A percentile compares a stretch with the other conserved stretches of the same genome.
Conservation (phyloP, 169 alveolate species). For the Theileria annulata region DNA sequence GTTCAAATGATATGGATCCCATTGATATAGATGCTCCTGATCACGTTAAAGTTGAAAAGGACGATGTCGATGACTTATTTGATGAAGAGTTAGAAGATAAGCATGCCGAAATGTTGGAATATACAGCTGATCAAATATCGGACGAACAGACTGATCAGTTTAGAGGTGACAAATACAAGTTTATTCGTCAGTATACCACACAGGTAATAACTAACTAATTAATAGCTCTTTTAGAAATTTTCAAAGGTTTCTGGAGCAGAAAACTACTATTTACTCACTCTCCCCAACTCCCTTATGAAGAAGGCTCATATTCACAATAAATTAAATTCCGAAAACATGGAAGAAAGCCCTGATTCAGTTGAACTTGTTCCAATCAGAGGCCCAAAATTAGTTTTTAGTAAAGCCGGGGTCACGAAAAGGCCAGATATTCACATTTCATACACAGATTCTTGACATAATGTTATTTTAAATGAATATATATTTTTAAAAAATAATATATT, state of each 20-base stretch:
- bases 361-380: slow-evolving; percentile 62
- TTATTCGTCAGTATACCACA: slow-evolving; percentile 59
- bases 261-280: slow-evolving; percentile 51
- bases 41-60: background rate
- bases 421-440: slow-evolving; percentile 47
- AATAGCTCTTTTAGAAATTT: slow-evolving; percentile 16
- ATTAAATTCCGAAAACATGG: slow-evolving; percentile 21
- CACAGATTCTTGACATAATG: background rate
- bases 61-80: slow-evolving; percentile 31
- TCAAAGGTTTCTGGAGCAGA: slow-evolving; percentile 48
- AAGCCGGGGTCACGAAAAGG: slow-evolving; percentile 60
- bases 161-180: slow-evolving; percentile 18
- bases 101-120: background rate
- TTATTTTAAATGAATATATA: slow-evolving; percentile 9
- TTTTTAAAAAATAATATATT: too few relatives aligned
- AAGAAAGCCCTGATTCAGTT: slow-evolving; percentile 21
- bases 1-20: background rate
- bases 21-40: background rate
- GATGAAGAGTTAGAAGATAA: slow-evolving; percentile 20
- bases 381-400: slow-evolving; percentile 58
- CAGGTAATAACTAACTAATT: slow-evolving; percentile 44
- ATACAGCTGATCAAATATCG: background rate
- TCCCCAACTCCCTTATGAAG: slow-evolving; percentile 35
- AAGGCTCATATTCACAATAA: slow-evolving; percentile 32
- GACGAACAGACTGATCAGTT: background rate